phyloP scores from a whole-genome alignment of 2,329 filamentous ascomycete genomes.

The Alternaria infectoria region DNA sequence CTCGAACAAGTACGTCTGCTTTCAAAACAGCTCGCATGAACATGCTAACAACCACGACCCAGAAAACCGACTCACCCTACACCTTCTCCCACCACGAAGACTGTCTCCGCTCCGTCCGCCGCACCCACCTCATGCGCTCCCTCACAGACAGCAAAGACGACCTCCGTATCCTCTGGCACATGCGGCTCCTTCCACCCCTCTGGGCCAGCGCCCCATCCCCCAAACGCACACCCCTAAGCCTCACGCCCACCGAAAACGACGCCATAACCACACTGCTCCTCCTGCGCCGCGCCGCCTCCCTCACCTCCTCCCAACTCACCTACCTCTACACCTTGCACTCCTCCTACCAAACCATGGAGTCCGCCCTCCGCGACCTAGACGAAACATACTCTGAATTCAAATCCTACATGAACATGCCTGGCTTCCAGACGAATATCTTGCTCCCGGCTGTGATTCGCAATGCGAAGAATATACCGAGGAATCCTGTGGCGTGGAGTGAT shows the following conservation, averaged over 20 bases:
- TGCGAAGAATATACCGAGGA: conserved; percentile 8
- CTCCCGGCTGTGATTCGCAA: neutral
- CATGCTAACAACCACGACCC: neutral
- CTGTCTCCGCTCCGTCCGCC: conserved; percentile 35
- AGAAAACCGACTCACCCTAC: conserved; percentile 21
- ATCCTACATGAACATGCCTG: conserved; percentile 16
- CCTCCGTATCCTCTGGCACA: conserved; percentile 28
- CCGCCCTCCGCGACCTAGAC: conserved; percentile 13
- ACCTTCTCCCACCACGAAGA: conserved; percentile 37
- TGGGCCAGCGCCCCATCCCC: conserved; percentile 22
- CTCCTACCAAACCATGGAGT: conserved; percentile 27
- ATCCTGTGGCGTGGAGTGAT: conserved; percentile 36
- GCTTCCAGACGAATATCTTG: conserved; percentile 1
- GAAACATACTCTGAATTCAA: conserved; percentile 19
- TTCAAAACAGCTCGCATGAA: neutral
- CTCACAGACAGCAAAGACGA: conserved; percentile 19
- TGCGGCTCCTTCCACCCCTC: conserved; percentile 26
- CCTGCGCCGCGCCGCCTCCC: conserved; percentile 32
- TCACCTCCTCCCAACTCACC: conserved; percentile 17
- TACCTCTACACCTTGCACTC: conserved; percentile 24
- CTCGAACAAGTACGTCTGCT: conserved; percentile 22
- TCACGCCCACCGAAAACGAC: conserved; percentile 25
- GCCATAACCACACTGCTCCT: conserved; percentile 25
- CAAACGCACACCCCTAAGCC: conserved; percentile 9
- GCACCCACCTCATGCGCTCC: conserved; percentile 22